Conservation (phyloP, 2,329 filamentous ascomycete genomes). For the Alternaria sp. region DNA sequence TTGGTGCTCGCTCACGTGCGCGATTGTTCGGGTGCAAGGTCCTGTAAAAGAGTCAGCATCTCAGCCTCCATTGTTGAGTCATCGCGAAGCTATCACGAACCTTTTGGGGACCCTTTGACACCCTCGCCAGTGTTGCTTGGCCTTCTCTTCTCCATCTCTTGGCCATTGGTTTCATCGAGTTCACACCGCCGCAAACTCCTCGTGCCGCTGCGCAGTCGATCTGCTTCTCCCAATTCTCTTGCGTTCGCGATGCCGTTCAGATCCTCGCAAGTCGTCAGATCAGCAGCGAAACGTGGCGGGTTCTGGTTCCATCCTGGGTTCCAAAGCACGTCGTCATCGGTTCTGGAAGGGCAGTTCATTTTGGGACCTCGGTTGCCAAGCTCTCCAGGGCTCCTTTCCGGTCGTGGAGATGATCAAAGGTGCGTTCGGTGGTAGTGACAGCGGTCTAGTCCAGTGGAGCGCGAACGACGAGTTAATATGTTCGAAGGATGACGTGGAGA, state of each 20-base stretch:
- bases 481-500: conserved; percentile 23
- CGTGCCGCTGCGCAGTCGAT: conserved; percentile 20
- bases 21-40: conserved; percentile 39
- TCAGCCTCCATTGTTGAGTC: neutral
- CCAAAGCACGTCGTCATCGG: conserved; percentile 31
- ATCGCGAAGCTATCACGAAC: conserved; percentile 9
- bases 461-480: conserved; percentile 1
- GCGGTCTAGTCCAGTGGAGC: neutral
- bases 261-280: conserved; percentile 40
- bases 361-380: neutral
- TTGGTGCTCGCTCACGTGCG: conserved; percentile 24
- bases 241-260: conserved; percentile 40
- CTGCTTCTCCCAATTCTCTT: conserved; percentile 36
- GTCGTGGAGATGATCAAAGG: neutral
- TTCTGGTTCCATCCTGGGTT: conserved; percentile 41
- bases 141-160: conserved; percentile 27
- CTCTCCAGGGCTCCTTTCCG: neutral
- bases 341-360: conserved; percentile 44
- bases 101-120: conserved; percentile 31
- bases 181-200: conserved; percentile 19
- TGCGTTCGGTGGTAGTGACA: neutral
- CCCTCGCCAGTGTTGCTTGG: conserved; percentile 23
- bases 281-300: conserved; percentile 38
- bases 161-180: conserved; percentile 18
- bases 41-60: conserved; percentile 22